Percentiles rank a stretch among this genome's conserved stretches.
Conservation (phyloP, 1,139 yeast genomes). For the Lodderomyces jiufengensis region DNA sequence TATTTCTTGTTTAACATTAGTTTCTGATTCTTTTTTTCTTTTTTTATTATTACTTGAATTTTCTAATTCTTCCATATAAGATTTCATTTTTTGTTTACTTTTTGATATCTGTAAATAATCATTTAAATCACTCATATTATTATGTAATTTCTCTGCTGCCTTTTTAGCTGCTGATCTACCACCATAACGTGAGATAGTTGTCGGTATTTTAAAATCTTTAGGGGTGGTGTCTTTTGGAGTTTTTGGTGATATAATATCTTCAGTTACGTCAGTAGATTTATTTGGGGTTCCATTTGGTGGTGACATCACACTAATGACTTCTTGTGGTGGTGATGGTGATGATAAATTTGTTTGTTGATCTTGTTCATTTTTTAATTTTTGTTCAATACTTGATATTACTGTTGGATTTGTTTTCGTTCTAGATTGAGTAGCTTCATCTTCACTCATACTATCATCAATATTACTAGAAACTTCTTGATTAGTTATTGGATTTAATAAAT, state of each 20-base stretch:
- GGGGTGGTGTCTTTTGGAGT: constrained; percentile 6
- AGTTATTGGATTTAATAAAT: constrained; percentile 16
- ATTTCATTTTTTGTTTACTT: constrained; percentile 38
- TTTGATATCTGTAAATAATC: constrained; percentile 49
- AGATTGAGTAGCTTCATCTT: constrained; percentile 19
- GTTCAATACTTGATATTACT: constrained; percentile 1
- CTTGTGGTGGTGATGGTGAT: not conserved
- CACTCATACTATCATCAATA: constrained; percentile 37
- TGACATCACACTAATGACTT: not conserved
- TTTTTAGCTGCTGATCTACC: constrained; percentile 58
- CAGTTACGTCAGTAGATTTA: constrained; percentile 1
- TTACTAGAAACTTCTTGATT: constrained; percentile 9
- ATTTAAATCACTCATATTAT: constrained; percentile 64
- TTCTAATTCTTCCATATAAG: constrained; percentile 35
- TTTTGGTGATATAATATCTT: constrained; percentile 1
- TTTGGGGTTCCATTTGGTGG: not conserved
- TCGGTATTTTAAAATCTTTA: no score
- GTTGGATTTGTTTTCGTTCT: not conserved
- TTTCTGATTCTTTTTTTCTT: constrained; percentile 5
- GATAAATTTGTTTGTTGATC: no score
- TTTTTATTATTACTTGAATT: constrained; percentile 12
- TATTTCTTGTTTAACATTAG: not conserved
- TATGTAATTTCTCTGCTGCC: constrained; percentile 66
- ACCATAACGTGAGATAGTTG: constrained; percentile 6
- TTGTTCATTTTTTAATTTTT: not conserved